A percentile compares a stretch with the other conserved stretches of the same genome.
Evolutionary conservation across 768 basidiomycete genomes (phyloP).

Genomic region (Auriscalpium vulgare): DNA sequence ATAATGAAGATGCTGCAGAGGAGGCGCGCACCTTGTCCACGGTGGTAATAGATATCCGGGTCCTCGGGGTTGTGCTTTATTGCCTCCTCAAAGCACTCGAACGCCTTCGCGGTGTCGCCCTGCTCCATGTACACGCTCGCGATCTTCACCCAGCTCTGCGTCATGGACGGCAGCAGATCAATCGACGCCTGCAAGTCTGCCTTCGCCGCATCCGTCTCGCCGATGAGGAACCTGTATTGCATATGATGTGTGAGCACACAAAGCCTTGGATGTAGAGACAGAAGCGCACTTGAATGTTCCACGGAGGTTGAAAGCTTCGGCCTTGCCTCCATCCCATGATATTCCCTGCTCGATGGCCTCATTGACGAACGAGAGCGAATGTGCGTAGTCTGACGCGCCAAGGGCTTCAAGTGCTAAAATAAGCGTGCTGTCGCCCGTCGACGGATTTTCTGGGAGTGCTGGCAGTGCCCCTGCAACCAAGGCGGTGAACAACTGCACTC

Average conservation of each 20-base stretch:
- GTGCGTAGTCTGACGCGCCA: slow-evolving; percentile 74
- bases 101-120: slow-evolving; percentile 69
- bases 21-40: slow-evolving; percentile 69
- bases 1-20: not conserved
- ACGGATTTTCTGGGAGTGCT: slow-evolving; percentile 61
- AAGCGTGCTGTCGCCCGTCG: slow-evolving; percentile 79
- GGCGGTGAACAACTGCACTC: not conserved
- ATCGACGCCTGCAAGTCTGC: slow-evolving; percentile 75
- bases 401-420: slow-evolving; percentile 77
- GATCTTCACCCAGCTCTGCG: slow-evolving; percentile 92
- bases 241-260: not conserved
- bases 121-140: slow-evolving; percentile 98
- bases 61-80: slow-evolving; percentile 75
- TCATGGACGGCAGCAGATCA: slow-evolving; percentile 54
- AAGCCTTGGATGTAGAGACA: not conserved
- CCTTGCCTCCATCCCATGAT: slow-evolving; percentile 64
- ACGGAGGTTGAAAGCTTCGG: slow-evolving; percentile 85
- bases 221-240: slow-evolving; percentile 72
- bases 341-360: slow-evolving; percentile 86
- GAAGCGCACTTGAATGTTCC: slow-evolving; percentile 86
- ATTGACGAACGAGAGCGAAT: slow-evolving; percentile 70
- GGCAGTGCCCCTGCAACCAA: slow-evolving; percentile 50
- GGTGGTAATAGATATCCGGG: slow-evolving; percentile 97
- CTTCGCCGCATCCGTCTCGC: slow-evolving; percentile 77
- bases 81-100: slow-evolving; percentile 88